phyloP scores from a whole-genome alignment of 2,329 filamentous ascomycete species.

The Fusarium sp. region DNA sequence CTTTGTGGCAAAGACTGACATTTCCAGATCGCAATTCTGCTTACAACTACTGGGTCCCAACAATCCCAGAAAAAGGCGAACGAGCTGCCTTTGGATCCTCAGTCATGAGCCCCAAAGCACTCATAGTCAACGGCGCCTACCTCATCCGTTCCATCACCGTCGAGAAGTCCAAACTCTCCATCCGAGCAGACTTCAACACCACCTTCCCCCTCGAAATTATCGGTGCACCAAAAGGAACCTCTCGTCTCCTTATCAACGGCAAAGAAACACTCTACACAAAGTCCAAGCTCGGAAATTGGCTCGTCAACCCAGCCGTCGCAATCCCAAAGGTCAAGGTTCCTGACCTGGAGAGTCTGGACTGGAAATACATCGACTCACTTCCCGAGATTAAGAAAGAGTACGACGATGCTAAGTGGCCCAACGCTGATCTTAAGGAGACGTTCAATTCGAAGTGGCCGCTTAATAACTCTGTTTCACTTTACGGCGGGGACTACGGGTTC shows the following conservation, averaged over 20 bases:
- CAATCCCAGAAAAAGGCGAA: slow-evolving; percentile 56
- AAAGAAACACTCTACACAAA: slow-evolving; percentile 52
- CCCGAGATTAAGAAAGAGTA: slow-evolving; percentile 75
- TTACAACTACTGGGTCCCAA: slow-evolving; percentile 76
- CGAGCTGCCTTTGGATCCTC: slow-evolving; percentile 51
- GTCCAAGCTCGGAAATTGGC: slow-evolving; percentile 60
- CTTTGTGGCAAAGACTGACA: not conserved
- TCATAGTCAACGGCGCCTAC: slow-evolving; percentile 72
- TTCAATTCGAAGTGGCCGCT: slow-evolving; percentile 69
- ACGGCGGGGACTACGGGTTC: slow-evolving; percentile 79
- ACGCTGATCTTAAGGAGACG: slow-evolving; percentile 67
- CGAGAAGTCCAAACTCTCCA: slow-evolving; percentile 65
- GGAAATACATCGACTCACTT: slow-evolving; percentile 77
- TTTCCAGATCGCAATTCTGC: slow-evolving; percentile 68
- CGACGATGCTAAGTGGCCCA: slow-evolving; percentile 75
- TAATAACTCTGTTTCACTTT: slow-evolving; percentile 74
- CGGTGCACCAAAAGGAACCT: slow-evolving; percentile 64
- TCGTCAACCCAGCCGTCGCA: slow-evolving; percentile 59
- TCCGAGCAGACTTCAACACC: slow-evolving; percentile 78
- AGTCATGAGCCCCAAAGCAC: slow-evolving; percentile 46
- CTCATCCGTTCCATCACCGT: slow-evolving; percentile 71
- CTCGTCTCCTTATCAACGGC: slow-evolving; percentile 59
- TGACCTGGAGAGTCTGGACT: slow-evolving; percentile 67
- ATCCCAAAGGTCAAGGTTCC: slow-evolving; percentile 67
- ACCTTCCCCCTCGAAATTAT: slow-evolving; percentile 77